These are phyloP conservation scores for Dryadomyces sulphureus DNA, from an alignment of 2,329 filamentous ascomycete species.

Conservation along the genomic window DNA sequence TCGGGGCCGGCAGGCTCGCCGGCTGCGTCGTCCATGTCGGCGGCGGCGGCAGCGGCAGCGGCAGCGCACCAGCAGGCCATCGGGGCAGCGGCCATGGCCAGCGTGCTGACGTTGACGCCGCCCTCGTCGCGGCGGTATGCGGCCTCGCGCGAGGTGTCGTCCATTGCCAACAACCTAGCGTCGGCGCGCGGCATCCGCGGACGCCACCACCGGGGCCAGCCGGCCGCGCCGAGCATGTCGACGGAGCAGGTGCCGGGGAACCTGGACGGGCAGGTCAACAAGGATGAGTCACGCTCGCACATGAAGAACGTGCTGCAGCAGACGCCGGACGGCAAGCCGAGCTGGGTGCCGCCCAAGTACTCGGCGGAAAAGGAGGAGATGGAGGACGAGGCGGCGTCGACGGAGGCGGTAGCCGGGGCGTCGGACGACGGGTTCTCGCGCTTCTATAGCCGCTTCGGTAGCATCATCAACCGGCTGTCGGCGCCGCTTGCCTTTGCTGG, in stretches of 20 bases:
- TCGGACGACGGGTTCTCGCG: conserved; percentile 70
- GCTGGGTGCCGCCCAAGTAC: conserved; percentile 34
- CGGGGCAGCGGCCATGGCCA: conserved; percentile 7
- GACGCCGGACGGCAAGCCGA: conserved; percentile 29
- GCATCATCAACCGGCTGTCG: conserved; percentile 74
- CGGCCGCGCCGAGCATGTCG: conserved; percentile 57
- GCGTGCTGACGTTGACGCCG: neutral
- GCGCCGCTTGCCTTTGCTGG: conserved; percentile 88
- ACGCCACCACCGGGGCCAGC: conserved; percentile 45
- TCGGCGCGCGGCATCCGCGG: conserved; percentile 67
- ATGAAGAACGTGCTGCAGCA: conserved; percentile 43
- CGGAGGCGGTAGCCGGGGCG: conserved; percentile 16
- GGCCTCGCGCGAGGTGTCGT: conserved; percentile 53
- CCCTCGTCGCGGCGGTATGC: conserved; percentile 27
- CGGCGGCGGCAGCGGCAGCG: conserved; percentile 12
- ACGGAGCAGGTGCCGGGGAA: conserved; percentile 60
- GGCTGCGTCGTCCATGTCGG: conserved; percentile 9
- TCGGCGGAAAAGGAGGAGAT: conserved; percentile 16
- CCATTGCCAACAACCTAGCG: conserved; percentile 77
- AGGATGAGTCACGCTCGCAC: conserved; percentile 32
- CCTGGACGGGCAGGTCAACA: conserved; percentile 41
- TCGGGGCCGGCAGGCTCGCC: neutral
- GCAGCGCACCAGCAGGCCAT: conserved; percentile 8
- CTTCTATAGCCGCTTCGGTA: conserved; percentile 88
- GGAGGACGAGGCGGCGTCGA: conserved; percentile 13